Base-by-base conservation (phyloP, 306 rosid genomes). In the Inga oerstediana region DNA sequence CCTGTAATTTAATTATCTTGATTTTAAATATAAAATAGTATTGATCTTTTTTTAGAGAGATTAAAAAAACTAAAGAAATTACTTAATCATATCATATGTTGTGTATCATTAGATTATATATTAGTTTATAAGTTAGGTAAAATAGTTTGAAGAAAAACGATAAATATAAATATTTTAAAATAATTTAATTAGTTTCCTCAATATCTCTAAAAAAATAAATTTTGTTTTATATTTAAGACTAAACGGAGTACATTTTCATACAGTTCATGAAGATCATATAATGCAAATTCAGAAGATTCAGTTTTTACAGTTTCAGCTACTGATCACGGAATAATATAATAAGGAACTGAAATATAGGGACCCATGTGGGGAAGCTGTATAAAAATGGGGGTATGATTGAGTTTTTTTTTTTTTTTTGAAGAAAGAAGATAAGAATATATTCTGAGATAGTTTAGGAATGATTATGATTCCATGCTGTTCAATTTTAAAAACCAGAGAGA, bases 391-490 rank as follows among this genome's bases (percentile, higher is more conserved):
- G n/a, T 56, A 51, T 77, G 56, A 77, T 71, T 77, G 75, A 70
- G 0, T 13, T 48, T 65, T 51, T 7, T 3, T 70, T 35, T 79
- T 69, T 19, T 7, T 79, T 81, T 79, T 79, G 78, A 86, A 79
- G 81, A 88, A 91, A 86, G 85, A 58, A 75, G 75, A 83, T 67
- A 77, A 90, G 90, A 90, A 92, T 85, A 85, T 83, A 90, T 89
- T 90, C 91, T 64, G 78, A 44, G 73, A 74, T 80, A 78, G 82
- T 46, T 15, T 12, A 14, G 59, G 76, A 45, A 72, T 72, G 59
- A 72, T 72, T 72, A 72, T 72, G 76, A 84, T 27, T 77, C 72
- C 82, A 74, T 89, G 82, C 46, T 83, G 88, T 78, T 76, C 66
- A 74, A 86, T 86, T 87, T 67, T 76, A 87, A 91, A 70, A 70